Conservation (phyloP, 306 rosid genomes). For the Begonia peltatifolia region DNA sequence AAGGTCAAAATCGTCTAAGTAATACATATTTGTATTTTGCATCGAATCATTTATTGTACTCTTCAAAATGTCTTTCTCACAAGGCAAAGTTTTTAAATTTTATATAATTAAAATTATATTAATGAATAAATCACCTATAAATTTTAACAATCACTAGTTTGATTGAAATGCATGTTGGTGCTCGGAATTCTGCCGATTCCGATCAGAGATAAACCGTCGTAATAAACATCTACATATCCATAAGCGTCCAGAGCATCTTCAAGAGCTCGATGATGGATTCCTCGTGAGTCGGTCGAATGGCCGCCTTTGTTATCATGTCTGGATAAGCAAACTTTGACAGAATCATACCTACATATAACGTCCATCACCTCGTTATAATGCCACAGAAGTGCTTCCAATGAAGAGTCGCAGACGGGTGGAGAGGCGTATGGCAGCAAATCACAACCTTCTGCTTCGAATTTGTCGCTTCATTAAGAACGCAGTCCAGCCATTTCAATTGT, state of each 20-base stretch:
- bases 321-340: constrained; percentile 67
- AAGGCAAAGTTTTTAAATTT: too few species aligned
- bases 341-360: constrained; percentile 46
- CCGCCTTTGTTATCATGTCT: constrained; percentile 95
- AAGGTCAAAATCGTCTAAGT: constrained; percentile 18
- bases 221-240: constrained; percentile 57
- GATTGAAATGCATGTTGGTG: constrained; percentile 42
- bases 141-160: too few species aligned
- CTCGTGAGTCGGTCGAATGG: constrained; percentile 56
- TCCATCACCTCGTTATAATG: constrained; percentile 68
- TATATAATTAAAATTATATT: too few species aligned
- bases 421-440: constrained; percentile 69
- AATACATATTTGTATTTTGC: too few species aligned
- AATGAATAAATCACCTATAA: too few species aligned
- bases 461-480: constrained; percentile 53
- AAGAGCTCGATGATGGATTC: constrained; percentile 71
- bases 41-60: too few species aligned
- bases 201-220: constrained; percentile 42
- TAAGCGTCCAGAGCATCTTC: constrained; percentile 81
- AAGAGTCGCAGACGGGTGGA: constrained; percentile 53
- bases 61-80: too few species aligned
- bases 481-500: constrained; percentile 69
- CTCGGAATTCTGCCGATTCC: constrained; percentile 56
- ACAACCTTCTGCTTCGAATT: constrained; percentile 54
- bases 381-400: constrained; percentile 62